Evolutionary conservation across 1,284 basidiomycete species (phyloP).

Genomic region (Ustilago xerochloae): DNA sequence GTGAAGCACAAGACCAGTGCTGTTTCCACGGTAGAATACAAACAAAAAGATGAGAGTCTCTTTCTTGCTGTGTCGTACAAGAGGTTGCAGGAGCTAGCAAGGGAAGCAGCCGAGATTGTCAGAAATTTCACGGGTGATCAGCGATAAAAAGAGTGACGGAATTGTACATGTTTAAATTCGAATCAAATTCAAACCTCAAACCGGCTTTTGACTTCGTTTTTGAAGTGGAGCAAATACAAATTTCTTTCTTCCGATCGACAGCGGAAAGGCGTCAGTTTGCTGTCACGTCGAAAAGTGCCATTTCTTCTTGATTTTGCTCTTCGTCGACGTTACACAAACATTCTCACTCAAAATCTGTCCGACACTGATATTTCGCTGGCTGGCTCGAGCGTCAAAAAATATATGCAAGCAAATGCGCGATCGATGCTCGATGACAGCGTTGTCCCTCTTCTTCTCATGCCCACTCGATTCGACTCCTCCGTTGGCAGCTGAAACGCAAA

Average conservation of each 20-base stretch:
- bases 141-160: background rate
- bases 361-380: conserved; percentile 4
- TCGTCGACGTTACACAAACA: background rate
- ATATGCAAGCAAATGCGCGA: conserved; percentile 26
- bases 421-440: conserved; percentile 45
- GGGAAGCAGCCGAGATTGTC: no score
- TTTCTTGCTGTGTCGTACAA: background rate
- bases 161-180: background rate
- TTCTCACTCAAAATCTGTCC: no score
- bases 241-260: background rate
- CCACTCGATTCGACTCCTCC: background rate
- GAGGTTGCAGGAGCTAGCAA: background rate
- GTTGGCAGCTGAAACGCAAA: background rate
- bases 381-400: conserved; percentile 11
- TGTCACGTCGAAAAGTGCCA: background rate
- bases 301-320: background rate
- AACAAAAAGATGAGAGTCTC: background rate
- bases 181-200: background rate
- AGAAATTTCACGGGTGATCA: background rate
- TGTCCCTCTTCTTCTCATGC: background rate
- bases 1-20: background rate
- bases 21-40: conserved; percentile 4
- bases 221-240: background rate
- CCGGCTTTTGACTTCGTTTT: background rate
- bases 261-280: no score